phyloP scores from a whole-genome alignment of 2,329 filamentous ascomycete species.

The Talaromyces rugulosus region DNA sequence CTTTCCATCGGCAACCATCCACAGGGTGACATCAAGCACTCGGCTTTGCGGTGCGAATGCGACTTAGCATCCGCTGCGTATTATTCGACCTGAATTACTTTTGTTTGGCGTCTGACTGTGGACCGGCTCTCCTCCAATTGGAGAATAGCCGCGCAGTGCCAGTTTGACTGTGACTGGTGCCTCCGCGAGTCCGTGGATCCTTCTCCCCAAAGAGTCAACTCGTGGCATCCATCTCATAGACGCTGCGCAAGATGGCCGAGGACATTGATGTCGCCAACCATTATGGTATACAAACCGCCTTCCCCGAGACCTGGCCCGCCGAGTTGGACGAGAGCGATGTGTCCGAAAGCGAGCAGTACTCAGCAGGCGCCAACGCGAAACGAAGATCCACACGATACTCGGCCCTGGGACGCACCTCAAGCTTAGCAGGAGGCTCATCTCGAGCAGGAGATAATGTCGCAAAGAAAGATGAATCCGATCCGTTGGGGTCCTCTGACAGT shows the following conservation, averaged over 20 bases:
- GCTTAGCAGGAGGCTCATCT: constrained; percentile 63
- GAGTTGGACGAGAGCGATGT: constrained; percentile 71
- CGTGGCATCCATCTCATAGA: neutral
- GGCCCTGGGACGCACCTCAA: constrained; percentile 72
- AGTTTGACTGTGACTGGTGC: neutral
- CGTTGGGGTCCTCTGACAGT: constrained; percentile 80
- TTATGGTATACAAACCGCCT: constrained; percentile 77
- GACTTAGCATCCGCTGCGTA: constrained; percentile 3
- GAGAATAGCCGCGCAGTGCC: neutral
- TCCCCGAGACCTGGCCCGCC: constrained; percentile 79
- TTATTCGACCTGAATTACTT: neutral
- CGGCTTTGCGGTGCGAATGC: neutral
- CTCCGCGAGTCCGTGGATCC: neutral
- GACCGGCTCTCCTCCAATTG: neutral
- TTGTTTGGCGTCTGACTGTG: neutral
- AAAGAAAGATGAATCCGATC: constrained; percentile 88
- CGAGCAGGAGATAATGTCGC: constrained; percentile 70
- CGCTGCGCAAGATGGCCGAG: constrained; percentile 56
- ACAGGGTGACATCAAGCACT: constrained; percentile 3
- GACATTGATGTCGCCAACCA: constrained; percentile 75
- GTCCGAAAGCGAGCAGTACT: constrained; percentile 53
- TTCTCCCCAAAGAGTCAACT: neutral
- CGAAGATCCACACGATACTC: constrained; percentile 70
- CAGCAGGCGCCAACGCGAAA: constrained; percentile 19
- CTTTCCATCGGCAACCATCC: constrained; percentile 6